Percentiles rank a stretch among this genome's conserved stretches.
Conservation (phyloP, 2,329 filamentous ascomycete genomes). For the Zalaria sp. region DNA sequence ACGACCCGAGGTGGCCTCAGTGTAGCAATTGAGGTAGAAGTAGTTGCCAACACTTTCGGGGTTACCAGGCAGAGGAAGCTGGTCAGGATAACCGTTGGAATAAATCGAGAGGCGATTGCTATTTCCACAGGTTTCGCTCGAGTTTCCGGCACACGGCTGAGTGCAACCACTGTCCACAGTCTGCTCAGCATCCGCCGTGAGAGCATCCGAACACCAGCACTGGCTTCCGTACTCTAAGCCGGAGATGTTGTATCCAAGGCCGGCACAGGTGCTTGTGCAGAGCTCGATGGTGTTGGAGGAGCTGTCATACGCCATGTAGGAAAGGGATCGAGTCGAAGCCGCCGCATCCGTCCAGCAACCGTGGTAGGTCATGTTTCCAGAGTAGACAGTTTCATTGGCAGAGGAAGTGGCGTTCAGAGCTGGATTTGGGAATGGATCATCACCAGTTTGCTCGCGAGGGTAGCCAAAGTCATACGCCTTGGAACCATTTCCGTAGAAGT, state of each 20-base stretch:
- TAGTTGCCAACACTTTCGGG: slow-evolving; percentile 16
- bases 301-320: slow-evolving; percentile 13
- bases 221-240: slow-evolving; percentile 18
- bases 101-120: slow-evolving; percentile 18
- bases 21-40: slow-evolving; percentile 15
- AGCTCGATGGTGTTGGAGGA: slow-evolving; percentile 16
- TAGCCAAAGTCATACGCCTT: slow-evolving; percentile 22
- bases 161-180: slow-evolving; percentile 18
- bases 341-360: slow-evolving; percentile 21
- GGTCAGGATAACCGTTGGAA: slow-evolving; percentile 11
- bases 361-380: slow-evolving; percentile 21
- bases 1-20: slow-evolving; percentile 13
- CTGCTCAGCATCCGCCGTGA: slow-evolving; percentile 11
- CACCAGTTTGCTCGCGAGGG: slow-evolving; percentile 17
- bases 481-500: slow-evolving; percentile 20
- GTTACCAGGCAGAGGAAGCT: slow-evolving; percentile 10
- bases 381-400: slow-evolving; percentile 15
- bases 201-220: slow-evolving; percentile 19
- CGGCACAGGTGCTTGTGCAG: slow-evolving; percentile 16
- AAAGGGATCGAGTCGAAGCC: slow-evolving; percentile 9
- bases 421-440: slow-evolving; percentile 20
- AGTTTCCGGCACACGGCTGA: slow-evolving; percentile 17
- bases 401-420: slow-evolving; percentile 9
- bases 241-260: slow-evolving; percentile 18
- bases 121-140: slow-evolving; percentile 16